Conservation (phyloP, 257 asterid genomes). For the Penstemon barbatus region DNA sequence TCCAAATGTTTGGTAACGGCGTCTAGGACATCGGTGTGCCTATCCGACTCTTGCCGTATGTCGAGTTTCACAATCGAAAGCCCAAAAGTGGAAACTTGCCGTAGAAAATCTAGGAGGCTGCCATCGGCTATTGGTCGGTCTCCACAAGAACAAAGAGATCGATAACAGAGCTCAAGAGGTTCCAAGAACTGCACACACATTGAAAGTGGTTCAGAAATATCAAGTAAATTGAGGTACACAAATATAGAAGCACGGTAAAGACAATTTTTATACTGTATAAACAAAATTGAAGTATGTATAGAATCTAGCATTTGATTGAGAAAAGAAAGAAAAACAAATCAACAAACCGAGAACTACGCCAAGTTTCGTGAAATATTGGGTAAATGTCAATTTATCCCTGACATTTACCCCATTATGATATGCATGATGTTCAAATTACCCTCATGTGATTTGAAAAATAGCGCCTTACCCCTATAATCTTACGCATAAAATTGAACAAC, state of each 20-base stretch:
- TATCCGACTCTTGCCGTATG: constrained; percentile 66
- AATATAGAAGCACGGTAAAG: no score
- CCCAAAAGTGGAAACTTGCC: constrained; percentile 69
- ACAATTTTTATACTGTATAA: no score
- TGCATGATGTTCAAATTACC: no score
- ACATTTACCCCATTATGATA: no score
- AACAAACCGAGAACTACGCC: neutral
- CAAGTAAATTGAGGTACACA: no score
- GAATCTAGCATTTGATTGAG: neutral
- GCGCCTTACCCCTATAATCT: no score
- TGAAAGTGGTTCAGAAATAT: constrained; percentile 9
- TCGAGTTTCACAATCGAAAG: constrained; percentile 59
- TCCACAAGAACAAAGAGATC: constrained; percentile 63
- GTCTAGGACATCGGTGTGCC: constrained; percentile 64
- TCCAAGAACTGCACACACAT: constrained; percentile 47
- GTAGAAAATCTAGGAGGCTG: constrained; percentile 61
- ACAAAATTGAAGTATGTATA: neutral
- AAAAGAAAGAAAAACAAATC: neutral
- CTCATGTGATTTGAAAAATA: no score
- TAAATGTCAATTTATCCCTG: no score
- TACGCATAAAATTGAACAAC: no score
- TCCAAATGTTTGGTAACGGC: constrained; percentile 56
- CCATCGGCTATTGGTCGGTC: constrained; percentile 67
- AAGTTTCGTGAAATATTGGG: no score
- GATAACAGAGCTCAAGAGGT: constrained; percentile 69